Conservation (phyloP, 495 filamentous ascomycete genomes). For the Neurospora intermedia region DNA sequence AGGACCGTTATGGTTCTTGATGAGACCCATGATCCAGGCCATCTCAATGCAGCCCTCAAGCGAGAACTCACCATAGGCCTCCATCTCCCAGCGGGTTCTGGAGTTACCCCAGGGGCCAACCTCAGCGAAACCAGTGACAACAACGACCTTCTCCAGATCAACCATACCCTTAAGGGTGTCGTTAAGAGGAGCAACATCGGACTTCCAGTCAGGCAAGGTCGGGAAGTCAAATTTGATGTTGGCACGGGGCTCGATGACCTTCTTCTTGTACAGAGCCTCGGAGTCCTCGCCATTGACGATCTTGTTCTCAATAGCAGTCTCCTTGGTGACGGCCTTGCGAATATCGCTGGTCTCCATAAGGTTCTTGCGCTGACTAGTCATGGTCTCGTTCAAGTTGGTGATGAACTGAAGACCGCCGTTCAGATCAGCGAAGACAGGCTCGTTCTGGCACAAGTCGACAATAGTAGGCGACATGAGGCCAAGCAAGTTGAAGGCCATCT, state of each 20-base stretch:
- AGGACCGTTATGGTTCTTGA: slow-evolving; percentile 97
- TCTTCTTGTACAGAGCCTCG: slow-evolving; percentile 88
- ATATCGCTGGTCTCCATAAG: slow-evolving; percentile 93
- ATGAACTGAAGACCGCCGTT: slow-evolving; percentile 98
- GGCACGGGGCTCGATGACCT: slow-evolving; percentile 82
- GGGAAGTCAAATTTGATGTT: slow-evolving; percentile 98
- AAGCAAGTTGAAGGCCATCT: slow-evolving; percentile 98
- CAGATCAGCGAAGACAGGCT: slow-evolving; percentile 93
- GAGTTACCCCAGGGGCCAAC: slow-evolving; percentile 98
- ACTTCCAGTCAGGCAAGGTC: slow-evolving; percentile 77
- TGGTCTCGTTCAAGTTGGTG: slow-evolving; percentile 88
- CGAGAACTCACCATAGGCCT: slow-evolving; percentile 91
- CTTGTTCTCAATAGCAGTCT: slow-evolving; percentile 95
- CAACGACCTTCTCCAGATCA: slow-evolving; percentile 92
- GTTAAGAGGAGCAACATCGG: slow-evolving; percentile 80
- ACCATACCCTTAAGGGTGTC: slow-evolving; percentile 91
- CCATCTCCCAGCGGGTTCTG: slow-evolving; percentile 98
- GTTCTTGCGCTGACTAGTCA: slow-evolving; percentile 79
- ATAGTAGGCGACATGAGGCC: slow-evolving; percentile 92
- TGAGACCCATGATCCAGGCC: slow-evolving; percentile 99
- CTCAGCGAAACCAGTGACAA: slow-evolving; percentile 93
- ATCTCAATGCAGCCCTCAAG: slow-evolving; percentile 97
- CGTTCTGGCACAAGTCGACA: slow-evolving; percentile 88
- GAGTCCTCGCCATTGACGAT: slow-evolving; percentile 89
- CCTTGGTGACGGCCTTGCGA: slow-evolving; percentile 84